Evolutionary conservation across 73 alveolate genomes (phyloP).

Genomic region (Paramecium caudatum): DNA sequence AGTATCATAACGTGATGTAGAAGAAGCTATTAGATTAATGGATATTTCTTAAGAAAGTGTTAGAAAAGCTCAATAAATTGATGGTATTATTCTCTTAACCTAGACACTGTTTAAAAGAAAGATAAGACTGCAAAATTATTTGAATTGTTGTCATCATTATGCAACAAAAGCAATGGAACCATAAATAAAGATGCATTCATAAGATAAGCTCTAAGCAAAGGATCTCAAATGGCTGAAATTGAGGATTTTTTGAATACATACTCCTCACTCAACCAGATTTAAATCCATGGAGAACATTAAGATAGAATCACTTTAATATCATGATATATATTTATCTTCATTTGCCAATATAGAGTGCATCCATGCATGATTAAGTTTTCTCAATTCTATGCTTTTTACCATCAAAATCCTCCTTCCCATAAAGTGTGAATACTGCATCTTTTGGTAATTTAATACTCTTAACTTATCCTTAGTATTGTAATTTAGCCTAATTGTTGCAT

Average conservation of each 20-base stretch:
- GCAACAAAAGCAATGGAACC: slow-evolving; percentile 51
- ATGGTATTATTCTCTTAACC: not conserved
- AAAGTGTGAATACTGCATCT: slow-evolving; percentile 54
- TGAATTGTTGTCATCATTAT: slow-evolving; percentile 62
- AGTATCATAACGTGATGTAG: slow-evolving; percentile 90
- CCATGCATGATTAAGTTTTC: slow-evolving; percentile 24
- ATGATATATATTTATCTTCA: slow-evolving; percentile 23
- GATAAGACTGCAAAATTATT: slow-evolving; percentile 70
- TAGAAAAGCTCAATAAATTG: slow-evolving; percentile 33
- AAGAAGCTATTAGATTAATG: slow-evolving; percentile 93
- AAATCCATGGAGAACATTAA: slow-evolving; percentile 35
- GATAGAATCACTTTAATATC: slow-evolving; percentile 55
- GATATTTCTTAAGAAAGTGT: slow-evolving; percentile 80
- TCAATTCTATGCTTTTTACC: slow-evolving; percentile 26
- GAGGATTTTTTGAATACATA: slow-evolving; percentile 67
- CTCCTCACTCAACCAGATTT: slow-evolving; percentile 3
- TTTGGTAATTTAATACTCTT: slow-evolving; percentile 56
- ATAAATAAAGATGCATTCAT: not conserved
- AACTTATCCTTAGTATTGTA: slow-evolving; percentile 16
- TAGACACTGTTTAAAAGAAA: slow-evolving; percentile 12
- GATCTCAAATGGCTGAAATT: slow-evolving; percentile 50
- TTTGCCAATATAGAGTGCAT: slow-evolving; percentile 44
- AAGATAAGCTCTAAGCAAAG: slow-evolving; percentile 62
- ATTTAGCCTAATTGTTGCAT: not conserved
- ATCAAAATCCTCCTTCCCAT: slow-evolving; percentile 11